Conservation (phyloP, 306 rosid species). For the Rosa lucieae region DNA sequence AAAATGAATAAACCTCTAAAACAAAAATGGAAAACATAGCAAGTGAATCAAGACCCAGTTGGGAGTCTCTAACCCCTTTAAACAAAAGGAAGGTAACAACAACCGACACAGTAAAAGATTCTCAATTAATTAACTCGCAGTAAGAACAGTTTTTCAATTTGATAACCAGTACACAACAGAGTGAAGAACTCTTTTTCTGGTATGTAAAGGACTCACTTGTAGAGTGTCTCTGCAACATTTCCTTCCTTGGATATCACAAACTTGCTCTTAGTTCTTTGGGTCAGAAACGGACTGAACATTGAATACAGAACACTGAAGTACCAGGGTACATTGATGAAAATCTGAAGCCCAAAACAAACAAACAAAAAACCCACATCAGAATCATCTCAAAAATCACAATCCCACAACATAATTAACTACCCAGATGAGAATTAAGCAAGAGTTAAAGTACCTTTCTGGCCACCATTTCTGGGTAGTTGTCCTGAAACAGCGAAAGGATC, state of each 20-base stretch:
- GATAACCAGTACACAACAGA: not conserved
- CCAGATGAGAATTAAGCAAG: not conserved
- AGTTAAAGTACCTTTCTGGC: conserved; percentile 65
- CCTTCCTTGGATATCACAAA: conserved; percentile 96
- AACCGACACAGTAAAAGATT: conserved; percentile 1
- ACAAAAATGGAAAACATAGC: conserved; percentile 9
- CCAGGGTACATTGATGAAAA: conserved; percentile 98
- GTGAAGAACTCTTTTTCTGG: not conserved
- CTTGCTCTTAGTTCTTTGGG: conserved; percentile 96
- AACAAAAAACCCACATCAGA: not conserved
- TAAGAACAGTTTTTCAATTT: not conserved
- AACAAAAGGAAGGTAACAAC: not conserved
- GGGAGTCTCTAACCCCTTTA: not conserved
- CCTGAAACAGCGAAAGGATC: conserved; percentile 89
- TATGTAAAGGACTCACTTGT: conserved; percentile 53
- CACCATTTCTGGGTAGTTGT: conserved; percentile 94
- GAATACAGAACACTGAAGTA: conserved; percentile 92
- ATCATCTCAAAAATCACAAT: not conserved
- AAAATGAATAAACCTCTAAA: conserved; percentile 3
- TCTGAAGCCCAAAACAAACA: conserved; percentile 36
- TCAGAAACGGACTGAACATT: conserved; percentile 87
- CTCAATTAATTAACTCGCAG: conserved; percentile 9
- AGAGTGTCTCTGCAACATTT: conserved; percentile 86
- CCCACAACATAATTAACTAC: not conserved
- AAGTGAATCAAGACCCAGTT: not conserved